Conservation (phyloP, 768 basidiomycete species). For the Tulasnella sp. region DNA sequence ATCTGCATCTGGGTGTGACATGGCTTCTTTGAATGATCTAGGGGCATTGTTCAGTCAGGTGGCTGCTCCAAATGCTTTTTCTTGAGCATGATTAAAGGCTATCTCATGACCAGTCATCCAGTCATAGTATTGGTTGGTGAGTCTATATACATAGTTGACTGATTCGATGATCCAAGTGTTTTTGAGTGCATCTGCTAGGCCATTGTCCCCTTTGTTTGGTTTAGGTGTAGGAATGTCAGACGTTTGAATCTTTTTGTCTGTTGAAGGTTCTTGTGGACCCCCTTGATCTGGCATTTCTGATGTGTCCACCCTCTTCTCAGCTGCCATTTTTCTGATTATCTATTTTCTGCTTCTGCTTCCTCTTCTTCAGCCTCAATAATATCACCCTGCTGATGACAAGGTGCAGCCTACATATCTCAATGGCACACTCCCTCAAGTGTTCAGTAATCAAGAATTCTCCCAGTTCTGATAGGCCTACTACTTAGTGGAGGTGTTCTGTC, state of each 20-base stretch:
- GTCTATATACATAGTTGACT: background rate
- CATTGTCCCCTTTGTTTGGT: too few species aligned
- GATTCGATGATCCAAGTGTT: too few species aligned
- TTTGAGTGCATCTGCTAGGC: too few species aligned
- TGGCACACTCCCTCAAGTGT: too few species aligned
- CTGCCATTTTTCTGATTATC: background rate
- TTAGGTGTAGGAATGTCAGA: too few species aligned
- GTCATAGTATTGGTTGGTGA: background rate
- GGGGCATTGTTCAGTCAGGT: background rate
- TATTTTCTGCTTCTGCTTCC: background rate
- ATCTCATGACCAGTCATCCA: background rate
- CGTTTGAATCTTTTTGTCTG: too few species aligned
- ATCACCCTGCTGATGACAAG: background rate
- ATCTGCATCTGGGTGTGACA: slow-evolving; percentile 9
- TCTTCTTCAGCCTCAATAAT: too few species aligned
- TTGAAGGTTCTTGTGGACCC: background rate
- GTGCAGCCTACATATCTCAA: background rate
- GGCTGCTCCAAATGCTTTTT: background rate
- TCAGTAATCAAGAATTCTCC: background rate
- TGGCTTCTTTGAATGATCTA: slow-evolving; percentile 14
- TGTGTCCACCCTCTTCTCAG: too few species aligned
- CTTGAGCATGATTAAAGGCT: background rate
- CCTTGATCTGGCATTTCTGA: background rate
- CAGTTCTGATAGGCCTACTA: background rate
- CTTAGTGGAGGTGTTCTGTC: background rate